Percentiles rank a stretch among this genome's conserved stretches.
Conservation (phyloP, 768 basidiomycete species). For the Fistulinella prunicolor region DNA sequence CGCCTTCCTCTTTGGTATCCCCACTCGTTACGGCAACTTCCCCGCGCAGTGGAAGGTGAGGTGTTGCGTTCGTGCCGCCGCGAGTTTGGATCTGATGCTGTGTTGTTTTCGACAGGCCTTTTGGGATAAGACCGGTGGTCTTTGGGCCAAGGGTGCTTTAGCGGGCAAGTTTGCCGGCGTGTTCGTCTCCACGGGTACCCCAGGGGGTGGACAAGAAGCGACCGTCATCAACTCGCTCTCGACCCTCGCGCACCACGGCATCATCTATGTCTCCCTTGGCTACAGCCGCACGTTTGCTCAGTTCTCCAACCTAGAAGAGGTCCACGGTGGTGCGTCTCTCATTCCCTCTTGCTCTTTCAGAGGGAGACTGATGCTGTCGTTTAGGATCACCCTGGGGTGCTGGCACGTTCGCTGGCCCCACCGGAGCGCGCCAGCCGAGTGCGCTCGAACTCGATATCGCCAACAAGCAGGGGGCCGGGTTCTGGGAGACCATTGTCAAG, state of each 20-base stretch:
- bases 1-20: conserved; percentile 44
- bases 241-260: conserved; percentile 70
- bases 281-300: conserved; percentile 48
- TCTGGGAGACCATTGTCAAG: conserved; percentile 48
- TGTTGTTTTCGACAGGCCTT: conserved; percentile 51
- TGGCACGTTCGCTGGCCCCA: conserved; percentile 50
- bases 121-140: conserved; percentile 70
- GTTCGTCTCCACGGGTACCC: conserved; percentile 69
- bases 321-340: conserved; percentile 53
- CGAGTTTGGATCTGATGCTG: conserved; percentile 4
- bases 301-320: conserved; percentile 43
- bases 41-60: conserved; percentile 61
- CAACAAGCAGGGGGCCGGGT: conserved; percentile 47
- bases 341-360: background rate
- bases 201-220: conserved; percentile 75
- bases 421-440: conserved; percentile 49
- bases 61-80: background rate
- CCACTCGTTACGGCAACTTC: conserved; percentile 45
- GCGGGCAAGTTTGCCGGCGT: conserved; percentile 72
- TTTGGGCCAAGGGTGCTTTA: conserved; percentile 60
- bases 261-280: conserved; percentile 69
- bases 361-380: background rate
- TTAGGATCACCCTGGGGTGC: conserved; percentile 77
- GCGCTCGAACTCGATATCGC: conserved; percentile 52
- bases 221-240: conserved; percentile 52